Evolutionary conservation across 2,329 filamentous ascomycete species (phyloP), one percentile per base, ranked within the genome.

Genomic region (Aphanoascus verrucosus): DNA sequence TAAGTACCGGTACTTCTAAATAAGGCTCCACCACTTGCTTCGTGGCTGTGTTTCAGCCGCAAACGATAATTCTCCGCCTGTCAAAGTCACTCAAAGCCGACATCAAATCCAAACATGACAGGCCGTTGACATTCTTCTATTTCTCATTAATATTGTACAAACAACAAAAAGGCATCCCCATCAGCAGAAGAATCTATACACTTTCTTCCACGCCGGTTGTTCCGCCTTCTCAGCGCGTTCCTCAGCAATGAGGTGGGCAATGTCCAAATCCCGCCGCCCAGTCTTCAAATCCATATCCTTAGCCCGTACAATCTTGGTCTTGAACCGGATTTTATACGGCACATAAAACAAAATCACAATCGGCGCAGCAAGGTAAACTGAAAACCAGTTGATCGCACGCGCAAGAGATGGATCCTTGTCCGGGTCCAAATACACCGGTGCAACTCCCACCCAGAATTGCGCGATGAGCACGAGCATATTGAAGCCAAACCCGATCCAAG

Each of bases 151-250:
- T 14, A 15, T 8, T 17, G 28, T 19, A 12, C 23, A 45, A 19
- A 20, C 17, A 17, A n/a, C 17, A 17, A n/a, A 41, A 2, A 15
- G 38, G 17, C 31, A 19, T 43, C 23, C 12, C 1, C 8, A 23
- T 60, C 67, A 91, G 62, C 86, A 91, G 58, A 90, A 71, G 56
- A 82, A 77, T 65, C 85, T 86, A 65, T 89, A 93, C 11, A 79
- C 59, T 63, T 75, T 83, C 74, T 91, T 93, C 86, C 86, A 91
- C 55, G 61, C 69, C 0, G 87, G 86, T 87, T 86, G 91, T 3
- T 69, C 66, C 32, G 76, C 78, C 62, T 77, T 75, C 72, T 96
- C 89, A 50, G 85, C 84, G 38, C 77, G 72, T 23, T 96, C 91
- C 67, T 94, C 85, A 41, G 83, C 83, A 48, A 94, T 75, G 48